phyloP scores from a whole-genome alignment of 805 yeast genomes.

The Candida corydali region DNA sequence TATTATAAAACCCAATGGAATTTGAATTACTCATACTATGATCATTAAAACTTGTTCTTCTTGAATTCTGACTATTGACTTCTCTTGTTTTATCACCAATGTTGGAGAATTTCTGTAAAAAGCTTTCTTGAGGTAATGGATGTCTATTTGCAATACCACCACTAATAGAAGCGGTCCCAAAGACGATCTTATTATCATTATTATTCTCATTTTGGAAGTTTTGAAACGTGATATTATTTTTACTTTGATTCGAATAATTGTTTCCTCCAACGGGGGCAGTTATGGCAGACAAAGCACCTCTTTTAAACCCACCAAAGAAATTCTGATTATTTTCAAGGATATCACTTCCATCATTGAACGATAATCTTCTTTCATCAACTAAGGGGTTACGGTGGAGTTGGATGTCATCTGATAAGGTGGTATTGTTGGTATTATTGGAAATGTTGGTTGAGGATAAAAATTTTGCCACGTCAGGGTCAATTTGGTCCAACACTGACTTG shows the following conservation, averaged over 20 bases:
- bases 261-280: constrained; percentile 39
- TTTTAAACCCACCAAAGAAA: constrained; percentile 46
- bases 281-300: constrained; percentile 44
- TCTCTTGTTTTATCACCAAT: constrained; percentile 71
- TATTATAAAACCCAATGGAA: constrained; percentile 14
- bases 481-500: constrained; percentile 31
- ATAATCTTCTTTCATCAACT: constrained; percentile 28
- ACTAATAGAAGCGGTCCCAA: constrained; percentile 60
- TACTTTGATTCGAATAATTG: too few relatives aligned
- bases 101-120: constrained; percentile 58
- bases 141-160: constrained; percentile 49
- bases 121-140: constrained; percentile 45
- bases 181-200: constrained; percentile 22
- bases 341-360: constrained; percentile 42
- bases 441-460: constrained; percentile 15
- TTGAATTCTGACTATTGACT: constrained; percentile 29
- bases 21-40: constrained; percentile 15
- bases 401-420: too few relatives aligned
- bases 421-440: too few relatives aligned
- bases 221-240: constrained; percentile 11
- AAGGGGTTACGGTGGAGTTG: too few relatives aligned
- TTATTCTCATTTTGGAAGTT: neutral
- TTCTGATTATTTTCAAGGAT: constrained; percentile 28
- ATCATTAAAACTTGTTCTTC: constrained; percentile 51
- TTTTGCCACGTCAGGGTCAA: constrained; percentile 40